These are phyloP conservation scores for Penicillium brevicompactum DNA, from an alignment of 2,329 filamentous ascomycete species.

Conservation along the genomic window DNA sequence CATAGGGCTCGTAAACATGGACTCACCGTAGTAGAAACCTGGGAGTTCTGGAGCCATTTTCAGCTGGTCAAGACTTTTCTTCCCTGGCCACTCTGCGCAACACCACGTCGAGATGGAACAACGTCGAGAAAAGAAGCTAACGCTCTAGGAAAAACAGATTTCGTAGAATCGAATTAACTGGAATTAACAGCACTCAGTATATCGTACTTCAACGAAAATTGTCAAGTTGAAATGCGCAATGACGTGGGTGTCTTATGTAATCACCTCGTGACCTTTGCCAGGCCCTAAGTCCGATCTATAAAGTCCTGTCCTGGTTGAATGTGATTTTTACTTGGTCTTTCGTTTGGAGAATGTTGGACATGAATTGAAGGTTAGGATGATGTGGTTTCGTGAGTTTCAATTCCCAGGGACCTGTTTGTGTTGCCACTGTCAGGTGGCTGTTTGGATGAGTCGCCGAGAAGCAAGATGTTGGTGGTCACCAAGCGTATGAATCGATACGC, in stretches of 20 bases:
- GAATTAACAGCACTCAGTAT: not conserved
- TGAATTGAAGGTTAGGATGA: too few species aligned
- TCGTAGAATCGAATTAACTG: not conserved
- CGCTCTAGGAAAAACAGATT: too few species aligned
- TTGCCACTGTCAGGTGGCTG: too few species aligned
- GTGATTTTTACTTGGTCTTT: too few species aligned
- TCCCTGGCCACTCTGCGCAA: not conserved
- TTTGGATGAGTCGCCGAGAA: too few species aligned
- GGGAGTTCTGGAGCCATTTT: constrained; percentile 27
- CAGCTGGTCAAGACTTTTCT: not conserved
- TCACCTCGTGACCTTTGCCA: not conserved
- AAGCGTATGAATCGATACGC: too few species aligned
- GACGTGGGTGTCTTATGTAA: not conserved
- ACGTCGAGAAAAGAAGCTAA: not conserved
- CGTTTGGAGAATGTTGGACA: too few species aligned
- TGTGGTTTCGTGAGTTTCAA: too few species aligned
- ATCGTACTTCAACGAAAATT: not conserved
- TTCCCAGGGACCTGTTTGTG: too few species aligned
- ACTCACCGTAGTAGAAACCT: constrained; percentile 38
- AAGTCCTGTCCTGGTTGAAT: not conserved
- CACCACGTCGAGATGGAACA: not conserved
- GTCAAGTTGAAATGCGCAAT: not conserved
- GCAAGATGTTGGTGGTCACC: too few species aligned
- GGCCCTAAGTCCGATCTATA: not conserved
- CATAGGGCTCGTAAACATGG: too few species aligned